Evolutionary conservation across 2,329 filamentous ascomycete genomes (phyloP), one percentile per base, ranked within the genome.

Genomic region (Cercospora zeae-maydis): DNA sequence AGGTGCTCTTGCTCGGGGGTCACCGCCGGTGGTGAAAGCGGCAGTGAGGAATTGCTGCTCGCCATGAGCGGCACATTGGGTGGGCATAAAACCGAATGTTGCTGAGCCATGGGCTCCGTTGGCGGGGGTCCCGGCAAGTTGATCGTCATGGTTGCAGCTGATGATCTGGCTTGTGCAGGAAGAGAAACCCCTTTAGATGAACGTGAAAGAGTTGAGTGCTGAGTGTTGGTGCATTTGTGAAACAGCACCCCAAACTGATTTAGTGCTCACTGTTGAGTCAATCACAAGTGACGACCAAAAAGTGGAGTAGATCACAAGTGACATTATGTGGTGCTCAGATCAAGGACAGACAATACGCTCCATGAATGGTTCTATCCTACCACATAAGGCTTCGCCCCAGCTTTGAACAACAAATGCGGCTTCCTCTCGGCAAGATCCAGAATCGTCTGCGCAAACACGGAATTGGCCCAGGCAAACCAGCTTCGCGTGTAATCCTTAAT

Each of bases 381-480:
- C 16, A 77, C 70, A 73, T 90, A 91, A 31, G 86, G 80, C 66
- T 82, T 77, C 3, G 81, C 82, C 0, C 85, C 86, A 53, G 84
- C 77, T 13, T 86, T 88, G 75, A 97, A 96, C 39, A 98, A 83
- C 70, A 98, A 76, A 76, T 96, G 86, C 3, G 95, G 95, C 77
- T 96, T 96, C 74, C 93, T 82, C 77, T 89, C 88, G 1, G 93
- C 95, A 58, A 99, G 75, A 79, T 97, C 92, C 57, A 99, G 79
- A 51, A 99, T 91, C 0, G 93, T 96, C 76, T 92, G 88, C 13
- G 93, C 92, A 78, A 96, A 98, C 10, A 99, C 92, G 0, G 92
- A 95, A 70, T 99, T 99, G 10, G 95, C 95, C 95, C 93, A 98
- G 2, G 93, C 92, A 75, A 98, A 98, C 93, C 93, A 98, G 73